Conservation (phyloP, 768 basidiomycete genomes). For the Collybia sordida region DNA sequence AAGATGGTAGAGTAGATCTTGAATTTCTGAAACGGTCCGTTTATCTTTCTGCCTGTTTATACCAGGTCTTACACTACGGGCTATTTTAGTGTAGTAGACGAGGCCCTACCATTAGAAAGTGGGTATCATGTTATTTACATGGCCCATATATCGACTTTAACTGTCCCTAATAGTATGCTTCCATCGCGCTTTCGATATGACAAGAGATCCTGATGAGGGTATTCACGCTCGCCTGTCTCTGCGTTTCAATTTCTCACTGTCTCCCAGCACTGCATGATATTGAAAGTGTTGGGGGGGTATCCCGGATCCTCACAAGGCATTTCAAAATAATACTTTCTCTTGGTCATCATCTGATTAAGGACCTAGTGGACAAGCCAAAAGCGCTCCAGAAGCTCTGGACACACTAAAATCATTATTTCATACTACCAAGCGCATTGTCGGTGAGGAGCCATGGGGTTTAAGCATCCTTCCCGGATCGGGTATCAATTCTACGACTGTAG, state of each 20-base stretch:
- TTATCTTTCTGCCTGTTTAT: not conserved
- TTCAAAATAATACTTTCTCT: not conserved
- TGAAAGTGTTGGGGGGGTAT: conserved; percentile 59
- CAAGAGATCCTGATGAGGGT: conserved; percentile 54
- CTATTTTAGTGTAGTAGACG: conserved; percentile 48
- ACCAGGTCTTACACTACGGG: not conserved
- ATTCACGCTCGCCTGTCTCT: conserved; percentile 5
- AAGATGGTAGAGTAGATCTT: conserved; percentile 59
- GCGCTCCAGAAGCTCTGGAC: conserved; percentile 41
- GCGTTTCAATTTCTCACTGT: not conserved
- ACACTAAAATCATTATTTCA: conserved; percentile 40
- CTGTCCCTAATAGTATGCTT: conserved; percentile 58
- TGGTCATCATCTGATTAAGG: not conserved
- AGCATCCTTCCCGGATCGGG: conserved; percentile 77
- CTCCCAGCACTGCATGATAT: conserved; percentile 45
- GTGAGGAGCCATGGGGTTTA: conserved; percentile 37
- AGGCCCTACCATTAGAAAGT: conserved; percentile 67
- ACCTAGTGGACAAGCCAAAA: conserved; percentile 51
- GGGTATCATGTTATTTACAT: conserved; percentile 2
- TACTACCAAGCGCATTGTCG: conserved; percentile 31
- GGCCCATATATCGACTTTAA: conserved; percentile 1
- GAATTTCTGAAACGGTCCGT: conserved; percentile 51
- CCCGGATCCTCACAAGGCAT: conserved; percentile 80
- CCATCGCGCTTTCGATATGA: conserved; percentile 81
- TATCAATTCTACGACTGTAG: conserved; percentile 59